These are phyloP conservation scores for Phaffomyces thermotolerans DNA, from an alignment of 805 yeast genomes.

Conservation along the genomic window DNA sequence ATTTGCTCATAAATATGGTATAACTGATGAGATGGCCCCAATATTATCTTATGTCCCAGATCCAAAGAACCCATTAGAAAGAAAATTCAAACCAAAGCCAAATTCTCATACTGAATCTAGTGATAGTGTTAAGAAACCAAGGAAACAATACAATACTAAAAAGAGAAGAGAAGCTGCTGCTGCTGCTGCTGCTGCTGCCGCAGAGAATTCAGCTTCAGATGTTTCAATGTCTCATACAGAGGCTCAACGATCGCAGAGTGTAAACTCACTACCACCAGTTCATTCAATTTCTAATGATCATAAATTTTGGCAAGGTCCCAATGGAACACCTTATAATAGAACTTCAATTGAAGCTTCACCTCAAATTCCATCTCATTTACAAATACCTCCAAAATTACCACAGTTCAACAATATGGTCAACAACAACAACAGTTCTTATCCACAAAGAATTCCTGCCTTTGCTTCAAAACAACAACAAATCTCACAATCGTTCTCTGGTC, in stretches of 20 bases:
- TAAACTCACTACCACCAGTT: slow-evolving; percentile 3
- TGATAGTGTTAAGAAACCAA: slow-evolving; percentile 15
- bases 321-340: slow-evolving; percentile 1
- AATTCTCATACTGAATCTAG: slow-evolving; percentile 9
- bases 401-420: slow-evolving; percentile 2
- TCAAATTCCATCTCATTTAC: slow-evolving; percentile 11
- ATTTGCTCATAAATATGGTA: slow-evolving; percentile 45
- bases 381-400: slow-evolving; percentile 9
- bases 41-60: slow-evolving; percentile 49
- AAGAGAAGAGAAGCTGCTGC: slow-evolving; percentile 23
- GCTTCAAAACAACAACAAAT: slow-evolving; percentile 3
- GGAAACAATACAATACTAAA: slow-evolving; percentile 18
- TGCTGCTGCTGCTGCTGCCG: slow-evolving; percentile 13
- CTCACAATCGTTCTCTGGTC: slow-evolving; percentile 17
- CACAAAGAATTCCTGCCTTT: background rate
- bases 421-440: background rate
- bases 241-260: background rate
- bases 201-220: background rate
- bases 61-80: slow-evolving; percentile 37
- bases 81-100: slow-evolving; percentile 27
- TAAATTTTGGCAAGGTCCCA: slow-evolving; percentile 8
- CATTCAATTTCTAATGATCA: slow-evolving; percentile 1
- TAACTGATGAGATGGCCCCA: slow-evolving; percentile 41
- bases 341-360: background rate
- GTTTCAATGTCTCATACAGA: background rate